phyloP scores from a whole-genome alignment of 768 basidiomycete genomes.

The Multifurca ochricompacta region DNA sequence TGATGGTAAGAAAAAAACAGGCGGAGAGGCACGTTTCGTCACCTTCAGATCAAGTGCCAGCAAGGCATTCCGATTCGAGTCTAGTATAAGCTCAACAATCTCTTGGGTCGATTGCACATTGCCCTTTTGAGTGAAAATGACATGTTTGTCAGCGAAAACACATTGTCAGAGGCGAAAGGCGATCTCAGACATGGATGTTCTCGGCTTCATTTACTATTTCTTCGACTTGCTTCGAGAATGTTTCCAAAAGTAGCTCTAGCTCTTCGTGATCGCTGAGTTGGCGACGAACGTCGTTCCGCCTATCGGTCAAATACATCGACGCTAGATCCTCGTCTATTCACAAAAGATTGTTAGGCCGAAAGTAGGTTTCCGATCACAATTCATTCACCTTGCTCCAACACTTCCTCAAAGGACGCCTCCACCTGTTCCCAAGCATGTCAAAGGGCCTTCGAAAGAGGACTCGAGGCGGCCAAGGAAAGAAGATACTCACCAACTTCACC shows the following conservation, averaged over 20 bases:
- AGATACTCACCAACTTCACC: constrained; percentile 59
- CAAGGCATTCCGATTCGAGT: constrained; percentile 90
- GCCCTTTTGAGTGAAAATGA: constrained; percentile 36
- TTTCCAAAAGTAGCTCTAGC: constrained; percentile 87
- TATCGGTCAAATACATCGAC: constrained; percentile 92
- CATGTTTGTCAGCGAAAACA: background rate
- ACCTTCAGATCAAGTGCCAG: constrained; percentile 89
- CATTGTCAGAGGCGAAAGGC: background rate
- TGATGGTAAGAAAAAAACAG: background rate
- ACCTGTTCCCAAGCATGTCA: constrained; percentile 40
- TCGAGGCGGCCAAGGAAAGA: background rate
- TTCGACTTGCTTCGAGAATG: constrained; percentile 93
- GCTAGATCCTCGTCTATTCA: constrained; percentile 81
- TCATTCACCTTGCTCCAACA: constrained; percentile 71
- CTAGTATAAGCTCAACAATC: constrained; percentile 93
- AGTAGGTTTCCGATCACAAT: background rate
- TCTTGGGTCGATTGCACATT: constrained; percentile 98
- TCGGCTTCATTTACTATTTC: constrained; percentile 93
- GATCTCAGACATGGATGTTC: constrained; percentile 58
- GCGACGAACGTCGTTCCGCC: constrained; percentile 55
- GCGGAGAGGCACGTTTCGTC: background rate
- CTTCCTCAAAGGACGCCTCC: constrained; percentile 84
- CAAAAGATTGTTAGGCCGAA: background rate
- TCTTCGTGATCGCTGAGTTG: constrained; percentile 81
- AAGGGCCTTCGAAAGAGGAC: background rate